Base-by-base conservation (phyloP, 352 stramenopile species). In the Globisporangium okanoganense region DNA sequence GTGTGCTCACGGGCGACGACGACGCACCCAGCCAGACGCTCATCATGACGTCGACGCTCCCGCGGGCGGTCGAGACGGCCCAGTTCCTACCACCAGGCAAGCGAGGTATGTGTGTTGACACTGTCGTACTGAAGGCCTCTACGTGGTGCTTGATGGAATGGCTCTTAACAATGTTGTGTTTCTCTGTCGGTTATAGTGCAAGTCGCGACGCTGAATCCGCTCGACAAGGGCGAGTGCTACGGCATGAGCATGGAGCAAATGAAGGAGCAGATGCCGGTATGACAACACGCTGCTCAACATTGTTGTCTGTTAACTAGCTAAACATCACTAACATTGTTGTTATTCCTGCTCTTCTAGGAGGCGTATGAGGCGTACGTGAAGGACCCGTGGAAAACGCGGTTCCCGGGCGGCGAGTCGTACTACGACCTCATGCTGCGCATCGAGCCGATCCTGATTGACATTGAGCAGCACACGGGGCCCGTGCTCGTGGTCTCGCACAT, bases 341-440 rank as follows among this genome's bases (percentile, higher is more conserved):
- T 16, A 14, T 13, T 35, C 0, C 10, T 10, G 22, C 4, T 51
- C 5, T 25, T 18, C 31, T 41, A 88, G 35, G 85, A 94, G 18
- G 82, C 81, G 0, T 89, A 78, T 65, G 67, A 84, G 4, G 72
- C 80, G 10, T 94, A 87, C 68, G 62, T 79, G 56, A 69, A 78
- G 20, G 82, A 94, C 56, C 85, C 82, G 48, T 92, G 79, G 78
- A 83, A 87, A 57, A 91, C 85, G 47, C 82, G 85, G 14, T 94
- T 94, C 57, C 88, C 87, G 0, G 91, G 92, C 16, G 94, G 92
- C 56, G 94, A 98, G 74, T 97, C 88, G 8, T 98, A 98, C 70
- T 82, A 93, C 47, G 94, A 98, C 67, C 86, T 98, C 27, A 98
- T 98, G 76, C 71, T 96, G 62, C 87, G 94, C 18, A 70, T 98